Conservation (phyloP, 768 basidiomycete species). For the Tephrocybe sp. region DNA sequence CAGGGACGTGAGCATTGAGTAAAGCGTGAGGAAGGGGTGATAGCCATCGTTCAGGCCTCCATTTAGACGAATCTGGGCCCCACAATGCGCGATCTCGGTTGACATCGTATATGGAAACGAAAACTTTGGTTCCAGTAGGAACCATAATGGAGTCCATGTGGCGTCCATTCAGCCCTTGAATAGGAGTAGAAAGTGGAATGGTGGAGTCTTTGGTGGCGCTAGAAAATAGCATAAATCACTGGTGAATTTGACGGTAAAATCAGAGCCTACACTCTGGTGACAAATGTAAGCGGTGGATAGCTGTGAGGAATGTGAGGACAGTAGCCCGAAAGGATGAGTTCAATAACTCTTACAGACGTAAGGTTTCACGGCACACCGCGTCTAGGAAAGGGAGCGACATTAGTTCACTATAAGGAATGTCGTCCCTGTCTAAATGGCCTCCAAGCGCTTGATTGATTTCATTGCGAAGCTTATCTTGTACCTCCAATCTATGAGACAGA, state of each 20-base stretch:
- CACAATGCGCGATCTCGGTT: constrained; percentile 41
- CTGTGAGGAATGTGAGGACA: background rate
- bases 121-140: constrained; percentile 34
- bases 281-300: constrained; percentile 15
- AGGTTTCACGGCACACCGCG: constrained; percentile 35
- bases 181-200: constrained; percentile 38
- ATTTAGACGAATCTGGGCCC: constrained; percentile 46
- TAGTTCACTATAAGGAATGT: constrained; percentile 35
- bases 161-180: constrained; percentile 33
- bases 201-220: constrained; percentile 35
- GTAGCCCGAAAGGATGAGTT: background rate
- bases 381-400: constrained; percentile 34
- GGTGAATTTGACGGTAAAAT: background rate
- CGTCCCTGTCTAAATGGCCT: constrained; percentile 21
- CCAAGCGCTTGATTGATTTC: constrained; percentile 28
- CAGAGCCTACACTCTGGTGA: constrained; percentile 14
- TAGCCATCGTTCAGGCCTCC: constrained; percentile 53
- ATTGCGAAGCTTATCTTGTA: constrained; percentile 31
- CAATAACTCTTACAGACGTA: constrained; percentile 29
- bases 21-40: constrained; percentile 34
- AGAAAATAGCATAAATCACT: background rate
- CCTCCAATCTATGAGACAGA: constrained; percentile 27
- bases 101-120: constrained; percentile 32
- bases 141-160: constrained; percentile 34
- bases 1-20: constrained; percentile 35